Evolutionary conservation across 2,329 filamentous ascomycete genomes (phyloP).

Genomic region (Corynespora cassiicola): DNA sequence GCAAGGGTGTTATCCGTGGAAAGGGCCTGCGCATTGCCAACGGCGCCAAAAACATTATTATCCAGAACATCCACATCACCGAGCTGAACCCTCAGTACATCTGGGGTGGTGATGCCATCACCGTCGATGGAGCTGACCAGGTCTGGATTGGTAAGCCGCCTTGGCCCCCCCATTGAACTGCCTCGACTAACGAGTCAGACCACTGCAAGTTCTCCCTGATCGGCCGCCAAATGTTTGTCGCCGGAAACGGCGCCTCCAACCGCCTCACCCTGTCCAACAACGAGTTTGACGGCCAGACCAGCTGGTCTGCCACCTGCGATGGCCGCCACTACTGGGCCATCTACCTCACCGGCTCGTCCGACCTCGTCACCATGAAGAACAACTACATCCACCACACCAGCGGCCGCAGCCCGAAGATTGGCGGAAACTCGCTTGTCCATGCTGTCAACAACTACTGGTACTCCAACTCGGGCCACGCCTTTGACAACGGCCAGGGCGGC

Average conservation of each 20-base stretch:
- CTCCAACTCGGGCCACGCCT: constrained; percentile 63
- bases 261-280: constrained; percentile 67
- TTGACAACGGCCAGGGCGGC: constrained; percentile 53
- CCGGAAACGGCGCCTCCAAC: constrained; percentile 60
- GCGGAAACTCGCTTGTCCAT: constrained; percentile 63
- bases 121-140: constrained; percentile 34
- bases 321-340: constrained; percentile 67
- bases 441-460: constrained; percentile 70
- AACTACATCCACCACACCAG: constrained; percentile 68
- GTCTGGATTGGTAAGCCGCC: constrained; percentile 28
- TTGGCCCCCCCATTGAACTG: constrained; percentile 16
- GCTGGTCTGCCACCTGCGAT: constrained; percentile 65
- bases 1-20: constrained; percentile 62
- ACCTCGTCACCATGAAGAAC: constrained; percentile 64
- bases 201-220: constrained; percentile 60
- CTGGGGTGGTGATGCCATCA: constrained; percentile 45
- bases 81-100: constrained; percentile 44
- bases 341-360: constrained; percentile 63
- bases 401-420: constrained; percentile 64
- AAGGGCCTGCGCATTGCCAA: constrained; percentile 59
- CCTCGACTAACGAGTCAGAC: constrained; percentile 32
- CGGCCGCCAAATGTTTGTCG: constrained; percentile 67
- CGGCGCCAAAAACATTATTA: constrained; percentile 61
- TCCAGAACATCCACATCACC: constrained; percentile 53
- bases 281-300: constrained; percentile 62